A percentile compares a stretch with the other conserved stretches of the same genome.
Conservation (phyloP, 768 basidiomycete genomes). For the Termitomyces sp. region DNA sequence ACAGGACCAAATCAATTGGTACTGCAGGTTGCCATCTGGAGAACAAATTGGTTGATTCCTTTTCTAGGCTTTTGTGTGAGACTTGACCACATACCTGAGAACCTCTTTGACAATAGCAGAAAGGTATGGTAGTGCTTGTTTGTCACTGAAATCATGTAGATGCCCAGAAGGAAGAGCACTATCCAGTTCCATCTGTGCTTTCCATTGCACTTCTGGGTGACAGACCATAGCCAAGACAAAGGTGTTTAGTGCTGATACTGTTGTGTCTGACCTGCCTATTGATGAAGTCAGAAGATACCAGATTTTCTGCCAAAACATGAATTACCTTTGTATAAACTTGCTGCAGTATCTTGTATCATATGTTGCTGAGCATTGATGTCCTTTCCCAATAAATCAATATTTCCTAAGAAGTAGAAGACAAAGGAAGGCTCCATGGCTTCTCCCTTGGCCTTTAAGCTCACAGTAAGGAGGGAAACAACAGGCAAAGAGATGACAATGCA, state of each 20-base stretch:
- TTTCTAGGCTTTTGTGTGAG: background rate
- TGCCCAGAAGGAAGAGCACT: constrained; percentile 18
- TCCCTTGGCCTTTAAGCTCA: constrained; percentile 1
- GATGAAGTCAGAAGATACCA: background rate
- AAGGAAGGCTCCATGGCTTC: constrained; percentile 18
- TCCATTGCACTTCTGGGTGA: constrained; percentile 20
- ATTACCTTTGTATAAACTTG: background rate
- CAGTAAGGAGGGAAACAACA: background rate
- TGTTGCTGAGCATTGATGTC: background rate
- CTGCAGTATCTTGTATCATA: background rate
- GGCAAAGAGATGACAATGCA: background rate
- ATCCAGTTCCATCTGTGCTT: constrained; percentile 23
- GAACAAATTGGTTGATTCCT: background rate
- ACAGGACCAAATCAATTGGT: constrained; percentile 15
- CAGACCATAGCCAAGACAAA: constrained; percentile 23
- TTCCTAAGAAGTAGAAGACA: constrained; percentile 7
- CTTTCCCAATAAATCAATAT: background rate
- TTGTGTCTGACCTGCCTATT: constrained; percentile 11
- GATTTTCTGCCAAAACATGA: constrained; percentile 3
- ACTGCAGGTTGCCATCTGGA: constrained; percentile 18
- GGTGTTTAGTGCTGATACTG: constrained; percentile 13
- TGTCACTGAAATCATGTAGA: constrained; percentile 25
- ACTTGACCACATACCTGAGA: constrained; percentile 5
- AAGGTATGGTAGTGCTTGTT: constrained; percentile 23
- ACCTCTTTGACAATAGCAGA: constrained; percentile 26